Evolutionary conservation across 2,329 filamentous ascomycete genomes (phyloP), one percentile per base, ranked within the genome.

Genomic region (Ustulina deusta): DNA sequence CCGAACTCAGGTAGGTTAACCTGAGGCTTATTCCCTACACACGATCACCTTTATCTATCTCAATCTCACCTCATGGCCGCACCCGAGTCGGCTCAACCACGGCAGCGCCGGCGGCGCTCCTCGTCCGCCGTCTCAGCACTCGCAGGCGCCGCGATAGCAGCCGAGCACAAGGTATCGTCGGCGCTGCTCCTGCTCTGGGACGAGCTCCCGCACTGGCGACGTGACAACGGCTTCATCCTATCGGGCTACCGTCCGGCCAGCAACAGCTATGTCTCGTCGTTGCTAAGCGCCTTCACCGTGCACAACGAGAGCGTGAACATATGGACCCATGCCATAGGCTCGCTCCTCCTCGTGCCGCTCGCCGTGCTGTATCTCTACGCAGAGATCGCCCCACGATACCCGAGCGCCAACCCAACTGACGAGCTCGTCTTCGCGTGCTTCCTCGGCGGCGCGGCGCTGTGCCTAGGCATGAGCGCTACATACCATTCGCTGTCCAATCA

Each of bases 401-500:
- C 83, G 9, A 83, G 85, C 2, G 91, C 92, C 6, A 84, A 83
- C 9, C 67, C 76, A 9, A 81, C 85, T 2, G 93, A 97, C 77
- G 83, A 93, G n/a, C 70, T 89, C 40, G 92, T 89, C 34, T 93
- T 97, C 77, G 82, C 83, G 0, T 94, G 90, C 80, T 97, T 96
- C 84, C 94, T 97, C 74, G 82, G 83, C 27, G 93, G 93, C 51
- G 92, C 91, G 1, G 85, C 89, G 32, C 75, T 88, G 38, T 95
- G 93, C 74, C 82, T 96, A 60, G 90, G 91, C 25, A 93, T 94
- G 90, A 94, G 91, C 73, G 91, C 93, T 5, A 92, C 91, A 2
- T 99, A 90, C 78, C 96, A 99, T 78, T 87, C 92, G 1, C 87
- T 97, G 55, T 89, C 86, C 25, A 97, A 97, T 72, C 96, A 99